A percentile compares a stretch with the other conserved stretches of the same genome.
Conservation (phyloP, 1,284 basidiomycete species). For the Sanguinoderma infundibulare region DNA sequence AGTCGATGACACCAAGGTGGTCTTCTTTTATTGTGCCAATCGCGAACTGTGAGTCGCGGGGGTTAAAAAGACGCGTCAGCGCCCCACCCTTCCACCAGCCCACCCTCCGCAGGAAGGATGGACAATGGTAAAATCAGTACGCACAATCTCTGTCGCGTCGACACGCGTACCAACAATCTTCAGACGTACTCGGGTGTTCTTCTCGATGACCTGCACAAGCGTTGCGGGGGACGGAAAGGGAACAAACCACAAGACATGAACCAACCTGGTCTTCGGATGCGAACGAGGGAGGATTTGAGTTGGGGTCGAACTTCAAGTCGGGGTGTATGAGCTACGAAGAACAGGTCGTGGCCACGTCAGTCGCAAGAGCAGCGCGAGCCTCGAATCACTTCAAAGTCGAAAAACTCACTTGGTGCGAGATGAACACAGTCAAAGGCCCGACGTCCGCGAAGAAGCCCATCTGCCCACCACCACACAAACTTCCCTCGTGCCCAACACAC, state of each 20-base stretch:
- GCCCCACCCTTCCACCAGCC: neutral
- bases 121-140: conserved; percentile 37
- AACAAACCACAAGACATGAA: conserved; percentile 3
- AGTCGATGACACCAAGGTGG: conserved; percentile 86
- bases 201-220: conserved; percentile 79
- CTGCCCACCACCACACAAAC: conserved; percentile 42
- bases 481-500: neutral
- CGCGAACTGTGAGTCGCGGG: conserved; percentile 64
- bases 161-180: conserved; percentile 98
- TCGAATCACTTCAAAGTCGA: neutral
- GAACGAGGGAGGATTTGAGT: conserved; percentile 90
- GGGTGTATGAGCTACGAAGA: conserved; percentile 82
- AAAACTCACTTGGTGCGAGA: conserved; percentile 88
- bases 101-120: too few species aligned
- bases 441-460: conserved; percentile 99
- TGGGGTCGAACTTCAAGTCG: conserved; percentile 92
- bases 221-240: conserved; percentile 2
- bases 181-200: conserved; percentile 89
- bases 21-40: conserved; percentile 96
- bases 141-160: conserved; percentile 95
- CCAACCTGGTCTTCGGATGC: conserved; percentile 86
- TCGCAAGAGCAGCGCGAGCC: neutral
- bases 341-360: neutral
- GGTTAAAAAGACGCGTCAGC: neutral
- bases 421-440: conserved; percentile 91